Evolutionary conservation across 1,139 yeast species (phyloP), one percentile per base, ranked within the genome.

Genomic region (Geotrichum aggregatum): DNA sequence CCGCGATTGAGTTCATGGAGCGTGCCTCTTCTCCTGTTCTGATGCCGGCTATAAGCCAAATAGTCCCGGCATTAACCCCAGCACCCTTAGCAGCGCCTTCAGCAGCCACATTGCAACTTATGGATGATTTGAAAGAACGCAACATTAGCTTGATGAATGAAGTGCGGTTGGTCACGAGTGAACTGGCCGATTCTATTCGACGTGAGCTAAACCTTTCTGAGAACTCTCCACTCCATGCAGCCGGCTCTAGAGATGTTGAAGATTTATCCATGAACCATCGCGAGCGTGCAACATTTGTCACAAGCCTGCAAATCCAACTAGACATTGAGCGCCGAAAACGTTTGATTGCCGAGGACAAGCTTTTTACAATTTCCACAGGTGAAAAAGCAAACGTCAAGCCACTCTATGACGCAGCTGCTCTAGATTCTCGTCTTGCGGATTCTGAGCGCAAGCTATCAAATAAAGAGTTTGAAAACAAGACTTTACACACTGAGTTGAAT

Each of bases 121-220:
- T 49, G 35, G 43, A 35, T 14, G 45, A 39, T 8, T 18, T 44
- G 10, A 49, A 44, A 39, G 22, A 36, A 22, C 44, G 31, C 14
- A 50, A 50, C 35, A 14, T 33, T 8, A 34, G 18, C 11, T 61
- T 70, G 7, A 57, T 67, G 50, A 67, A 68, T 30, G 73, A 70
- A 45, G 58, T 70, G 16, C 58, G 70, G 11, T 59, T 69, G 13
- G 66, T 70, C 11, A 66, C 72, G 1, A 62, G 68, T 31, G 73
- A 70, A 54, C 64, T 70, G 13, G 71, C 71, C 1, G 73, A 70
- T 52, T 61, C 71, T 2, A 61, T 68, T 24, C 63, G 72, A 38
- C 66, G 73, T 6, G 73, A 70, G 56, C 64, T 66, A 19, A 63
- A 61, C 3, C 57, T 69, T 5, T 56, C 52, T 2, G 55, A 52